Evolutionary conservation across 495 filamentous ascomycete genomes (phyloP), one percentile per base, ranked within the genome.

Genomic region (Massariosphaeria phaeospora): DNA sequence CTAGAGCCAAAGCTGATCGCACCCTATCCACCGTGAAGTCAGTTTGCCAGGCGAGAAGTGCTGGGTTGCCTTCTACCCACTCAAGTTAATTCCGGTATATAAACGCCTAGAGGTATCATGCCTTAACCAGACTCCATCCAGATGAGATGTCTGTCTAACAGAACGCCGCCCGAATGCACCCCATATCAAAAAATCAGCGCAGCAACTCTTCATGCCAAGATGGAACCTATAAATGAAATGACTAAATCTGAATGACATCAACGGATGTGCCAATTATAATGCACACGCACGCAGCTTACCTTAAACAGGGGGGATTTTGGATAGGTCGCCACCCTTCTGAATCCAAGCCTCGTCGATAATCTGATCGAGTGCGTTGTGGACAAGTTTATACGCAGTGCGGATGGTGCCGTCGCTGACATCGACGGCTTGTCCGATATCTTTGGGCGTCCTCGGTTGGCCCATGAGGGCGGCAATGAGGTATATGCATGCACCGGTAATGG

Each of bases 391-490:
- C 0, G 94, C 89, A 41, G 88, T 90, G 41, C 91, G 86, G 57
- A 98, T 96, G 1, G 93, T 98, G 40, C 91, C 90, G 62, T 98
- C 93, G 64, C 89, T 95, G 25, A 96, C 93, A 54, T 87, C 86
- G 3, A 85, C 86, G 15, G 93, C 84, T 1, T 55, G 51, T 0
- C 85, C 84, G 58, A 97, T 95, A 48, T 95, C 86, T 69, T 91
- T 93, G 34, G 91, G 82, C 5, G 79, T 76, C 66, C 85, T 86
- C n/a, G 79, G 70, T 33, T 88, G 76, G 40, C 84, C 87, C 78
- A 91, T 84, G 18, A 96, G 75, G 65, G 89, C 79, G 0, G 87
- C 88, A 7, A 88, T 84, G 81, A 96, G 91, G 75, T 93, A 97
- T 69, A 98, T 96, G 68, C 88, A 95, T 34, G 91, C 90, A 15